phyloP scores from a whole-genome alignment of 2,329 filamentous ascomycete species.

The Colletotrichum sp. region DNA sequence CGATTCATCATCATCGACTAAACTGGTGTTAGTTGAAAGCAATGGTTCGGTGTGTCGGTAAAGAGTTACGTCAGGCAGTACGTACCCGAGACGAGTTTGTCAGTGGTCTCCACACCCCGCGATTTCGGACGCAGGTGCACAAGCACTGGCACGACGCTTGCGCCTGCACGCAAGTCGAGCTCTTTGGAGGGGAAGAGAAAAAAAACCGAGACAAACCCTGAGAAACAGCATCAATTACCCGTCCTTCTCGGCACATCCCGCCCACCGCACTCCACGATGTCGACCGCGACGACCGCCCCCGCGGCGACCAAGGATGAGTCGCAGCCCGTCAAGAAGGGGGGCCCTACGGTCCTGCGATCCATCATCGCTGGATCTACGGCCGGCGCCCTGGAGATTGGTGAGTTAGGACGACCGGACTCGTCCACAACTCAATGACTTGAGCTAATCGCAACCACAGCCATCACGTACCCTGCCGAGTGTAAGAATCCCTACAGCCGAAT shows the following conservation, averaged over 20 bases:
- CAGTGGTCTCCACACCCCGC: slow-evolving; percentile 17
- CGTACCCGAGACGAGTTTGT: background rate
- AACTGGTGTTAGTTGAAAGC: background rate
- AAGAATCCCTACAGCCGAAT: slow-evolving; percentile 37
- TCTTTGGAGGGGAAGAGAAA: background rate
- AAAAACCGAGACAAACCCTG: background rate
- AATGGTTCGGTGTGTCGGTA: background rate
- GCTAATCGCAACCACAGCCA: slow-evolving; percentile 55
- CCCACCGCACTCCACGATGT: slow-evolving; percentile 8
- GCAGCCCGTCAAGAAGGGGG: slow-evolving; percentile 46
- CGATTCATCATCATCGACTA: background rate
- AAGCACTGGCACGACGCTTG: background rate
- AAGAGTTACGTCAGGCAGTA: slow-evolving; percentile 9
- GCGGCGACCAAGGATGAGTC: slow-evolving; percentile 25
- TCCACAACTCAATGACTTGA: background rate
- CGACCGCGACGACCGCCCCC: slow-evolving; percentile 23
- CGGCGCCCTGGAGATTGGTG: slow-evolving; percentile 92
- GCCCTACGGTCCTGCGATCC: slow-evolving; percentile 82
- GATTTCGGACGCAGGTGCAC: slow-evolving; percentile 16
- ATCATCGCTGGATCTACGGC: slow-evolving; percentile 93
- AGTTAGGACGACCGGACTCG: slow-evolving; percentile 24
- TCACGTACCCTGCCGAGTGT: slow-evolving; percentile 96
- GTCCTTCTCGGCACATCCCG: background rate
- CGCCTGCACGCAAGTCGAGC: slow-evolving; percentile 1
- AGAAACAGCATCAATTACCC: background rate